Percentiles rank a stretch among this genome's conserved stretches.
These are phyloP conservation scores for Colletotrichum melonis DNA, from an alignment of 2,329 filamentous ascomycete genomes.

Conservation along the genomic window DNA sequence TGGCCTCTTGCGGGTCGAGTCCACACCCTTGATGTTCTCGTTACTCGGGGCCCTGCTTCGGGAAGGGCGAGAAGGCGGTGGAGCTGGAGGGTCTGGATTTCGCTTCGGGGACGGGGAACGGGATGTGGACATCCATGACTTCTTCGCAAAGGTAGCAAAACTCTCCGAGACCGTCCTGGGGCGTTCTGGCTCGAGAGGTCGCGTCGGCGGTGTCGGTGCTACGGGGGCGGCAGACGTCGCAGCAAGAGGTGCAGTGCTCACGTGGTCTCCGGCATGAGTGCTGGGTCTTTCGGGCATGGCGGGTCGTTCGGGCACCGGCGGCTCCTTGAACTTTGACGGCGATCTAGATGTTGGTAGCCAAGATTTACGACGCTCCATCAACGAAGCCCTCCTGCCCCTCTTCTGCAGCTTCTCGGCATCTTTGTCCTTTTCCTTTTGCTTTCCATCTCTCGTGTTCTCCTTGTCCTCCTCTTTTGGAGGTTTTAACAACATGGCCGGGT, in stretches of 20 bases:
- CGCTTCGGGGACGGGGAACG: constrained; percentile 60
- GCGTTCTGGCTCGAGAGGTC: constrained; percentile 46
- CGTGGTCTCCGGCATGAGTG: constrained; percentile 33
- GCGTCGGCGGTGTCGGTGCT: constrained; percentile 30
- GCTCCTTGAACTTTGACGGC: constrained; percentile 48
- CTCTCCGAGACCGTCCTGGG: constrained; percentile 56
- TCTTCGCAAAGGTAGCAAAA: constrained; percentile 61
- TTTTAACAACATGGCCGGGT: constrained; percentile 16
- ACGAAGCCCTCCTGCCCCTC: constrained; percentile 54
- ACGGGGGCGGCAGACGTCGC: constrained; percentile 20
- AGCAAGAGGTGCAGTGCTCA: constrained; percentile 11
- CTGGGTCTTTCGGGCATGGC: constrained; percentile 35
- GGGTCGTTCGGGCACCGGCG: constrained; percentile 41
- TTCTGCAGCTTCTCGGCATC: constrained; percentile 16
- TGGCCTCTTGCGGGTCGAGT: constrained; percentile 46
- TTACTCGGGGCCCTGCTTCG: constrained; percentile 25
- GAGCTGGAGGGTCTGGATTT: constrained; percentile 39
- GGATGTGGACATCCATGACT: constrained; percentile 63
- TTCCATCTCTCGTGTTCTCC: constrained; percentile 28
- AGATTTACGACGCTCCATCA: constrained; percentile 61
- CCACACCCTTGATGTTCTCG: constrained; percentile 41
- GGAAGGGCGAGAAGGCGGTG: constrained; percentile 37
- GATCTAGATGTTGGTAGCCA: constrained; percentile 64
- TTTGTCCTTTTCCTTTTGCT: constrained; percentile 31
- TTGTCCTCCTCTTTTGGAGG: constrained; percentile 27